Evolutionary conservation across 2,329 filamentous ascomycete genomes (phyloP), one percentile per base, ranked within the genome.

Genomic region (Xylariaceae sp.): DNA sequence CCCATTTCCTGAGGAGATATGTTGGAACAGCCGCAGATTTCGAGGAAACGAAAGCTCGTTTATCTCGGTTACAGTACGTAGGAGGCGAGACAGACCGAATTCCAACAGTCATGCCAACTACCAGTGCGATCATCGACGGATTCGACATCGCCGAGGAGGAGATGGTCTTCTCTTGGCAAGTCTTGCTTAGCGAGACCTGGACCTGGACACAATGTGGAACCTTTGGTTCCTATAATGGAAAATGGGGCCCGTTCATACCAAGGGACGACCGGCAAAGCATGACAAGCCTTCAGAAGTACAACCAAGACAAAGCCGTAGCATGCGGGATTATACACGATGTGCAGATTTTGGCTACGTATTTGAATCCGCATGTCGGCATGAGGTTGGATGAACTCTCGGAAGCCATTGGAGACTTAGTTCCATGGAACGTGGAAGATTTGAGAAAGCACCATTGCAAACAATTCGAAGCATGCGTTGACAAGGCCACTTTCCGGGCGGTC

Each of bases 121-220:
- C 15, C 13, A 29, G 45, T 4, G 21, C 29, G 18, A 41, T 52
- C 26, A 52, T 52, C 5, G 43, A 52, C 12, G 43, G 30, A 6
- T 52, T 52, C 21, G 50, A 52, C 16, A 52, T 52, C 9, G 50
- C 50, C 3, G 50, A 52, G 19, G 50, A 52, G 26, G 50, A 52
- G 29, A 52, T 52, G 50, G n/a, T 42, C 18, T 47, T 47, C 9
- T 43, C 50, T 29, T 41, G 34, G 50, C 22, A 46, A 7, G 21
- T 37, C 15, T 36, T 52, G 43, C 2, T n/a, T 26, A 42, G 19
- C 6, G 26, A 42, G 36, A 5, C 18, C 26, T 2, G 5, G 37
- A 8, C 5, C 29, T 52, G 36, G 50, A 15, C 3, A 5, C 2
- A 6, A 18, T 41, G 36, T 18, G 50, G 44, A 32, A 26, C 3